Conservation (phyloP, 257 asterid species). For the Solanum megistacrolobum region DNA sequence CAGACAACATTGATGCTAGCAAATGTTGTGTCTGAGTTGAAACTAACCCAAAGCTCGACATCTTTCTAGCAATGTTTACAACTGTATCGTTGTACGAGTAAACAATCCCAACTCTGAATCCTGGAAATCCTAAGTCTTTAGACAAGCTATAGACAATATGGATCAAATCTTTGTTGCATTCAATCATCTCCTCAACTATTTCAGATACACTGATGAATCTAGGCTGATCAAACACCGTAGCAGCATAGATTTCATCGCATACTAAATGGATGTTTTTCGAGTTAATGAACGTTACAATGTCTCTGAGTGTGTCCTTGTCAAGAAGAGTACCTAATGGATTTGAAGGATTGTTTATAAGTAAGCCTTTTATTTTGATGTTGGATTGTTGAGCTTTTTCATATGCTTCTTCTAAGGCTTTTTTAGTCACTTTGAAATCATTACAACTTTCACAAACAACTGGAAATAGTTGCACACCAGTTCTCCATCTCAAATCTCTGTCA, state of each 20-base stretch:
- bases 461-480: constrained; percentile 52
- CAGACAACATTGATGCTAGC: constrained; percentile 59
- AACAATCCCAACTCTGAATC: constrained; percentile 65
- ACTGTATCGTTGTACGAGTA: constrained; percentile 68
- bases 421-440: constrained; percentile 50
- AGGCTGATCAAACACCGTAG: constrained; percentile 64
- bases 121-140: constrained; percentile 81
- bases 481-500: constrained; percentile 78
- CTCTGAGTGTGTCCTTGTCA: constrained; percentile 40
- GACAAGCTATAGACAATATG: constrained; percentile 82
- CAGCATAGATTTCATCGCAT: constrained; percentile 83
- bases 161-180: constrained; percentile 38
- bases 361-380: constrained; percentile 51
- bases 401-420: constrained; percentile 45
- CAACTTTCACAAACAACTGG: constrained; percentile 71
- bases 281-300: constrained; percentile 29
- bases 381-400: constrained; percentile 43
- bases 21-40: constrained; percentile 76
- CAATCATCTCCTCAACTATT: constrained; percentile 22
- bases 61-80: constrained; percentile 47
- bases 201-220: constrained; percentile 67
- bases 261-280: constrained; percentile 51
- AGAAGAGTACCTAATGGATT: constrained; percentile 75
- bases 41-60: constrained; percentile 81
- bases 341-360: constrained; percentile 76